These are phyloP conservation scores for Antitrichia curtipendula DNA, from an alignment of 225 moss, liverwort and hornwort genomes.

Conservation along the genomic window DNA sequence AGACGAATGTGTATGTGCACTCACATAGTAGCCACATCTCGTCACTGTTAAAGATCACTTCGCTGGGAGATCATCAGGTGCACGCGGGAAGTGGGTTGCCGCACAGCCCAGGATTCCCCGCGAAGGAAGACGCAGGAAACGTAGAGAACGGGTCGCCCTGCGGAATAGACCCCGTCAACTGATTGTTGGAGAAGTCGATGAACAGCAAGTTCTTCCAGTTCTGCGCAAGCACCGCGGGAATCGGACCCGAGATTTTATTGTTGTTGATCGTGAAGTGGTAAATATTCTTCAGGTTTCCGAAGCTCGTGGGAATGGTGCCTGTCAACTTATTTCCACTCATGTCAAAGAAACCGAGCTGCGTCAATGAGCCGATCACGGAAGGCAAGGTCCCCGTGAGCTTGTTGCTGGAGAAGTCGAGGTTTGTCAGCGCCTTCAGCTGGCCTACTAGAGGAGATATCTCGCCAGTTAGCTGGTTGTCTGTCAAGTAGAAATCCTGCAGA, in stretches of 20 bases:
- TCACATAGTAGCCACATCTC: too few species aligned
- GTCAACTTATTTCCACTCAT: not conserved
- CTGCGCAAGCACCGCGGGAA: not conserved
- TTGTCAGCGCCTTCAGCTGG: not conserved
- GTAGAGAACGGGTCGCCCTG: constrained; percentile 2
- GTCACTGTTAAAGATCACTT: too few species aligned
- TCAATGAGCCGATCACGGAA: not conserved
- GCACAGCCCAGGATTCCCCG: constrained; percentile 6
- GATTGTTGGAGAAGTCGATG: constrained; percentile 18
- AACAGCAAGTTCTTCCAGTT: not conserved
- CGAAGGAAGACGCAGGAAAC: not conserved
- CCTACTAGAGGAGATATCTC: not conserved
- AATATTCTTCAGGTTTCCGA: not conserved
- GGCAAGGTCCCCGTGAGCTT: not conserved
- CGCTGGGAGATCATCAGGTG: too few species aligned
- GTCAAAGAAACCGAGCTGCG: not conserved
- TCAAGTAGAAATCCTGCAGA: constrained; percentile 7
- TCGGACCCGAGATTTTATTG: not conserved
- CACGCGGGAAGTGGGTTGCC: constrained; percentile 9
- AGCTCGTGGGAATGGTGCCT: not conserved
- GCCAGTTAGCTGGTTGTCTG: not conserved
- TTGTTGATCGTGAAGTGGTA: constrained; percentile 1
- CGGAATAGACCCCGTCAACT: not conserved
- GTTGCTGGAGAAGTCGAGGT: constrained; percentile 13
- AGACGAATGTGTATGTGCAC: too few species aligned